Evolutionary conservation across 495 filamentous ascomycete species (phyloP).

Genomic region (Mytilinidion resinicola): DNA sequence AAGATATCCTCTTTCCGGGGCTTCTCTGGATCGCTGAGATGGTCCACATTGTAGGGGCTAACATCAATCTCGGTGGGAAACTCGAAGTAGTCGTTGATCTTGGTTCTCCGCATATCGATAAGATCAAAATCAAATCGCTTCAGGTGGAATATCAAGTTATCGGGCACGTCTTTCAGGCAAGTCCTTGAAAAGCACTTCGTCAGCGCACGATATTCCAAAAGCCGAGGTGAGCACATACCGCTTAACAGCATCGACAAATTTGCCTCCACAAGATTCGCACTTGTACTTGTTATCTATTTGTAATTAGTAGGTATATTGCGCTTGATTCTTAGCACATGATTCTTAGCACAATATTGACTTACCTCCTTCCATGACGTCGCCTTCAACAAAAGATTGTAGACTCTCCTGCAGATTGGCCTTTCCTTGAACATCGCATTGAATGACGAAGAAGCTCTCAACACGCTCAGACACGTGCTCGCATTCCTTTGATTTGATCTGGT

Average conservation of each 20-base stretch:
- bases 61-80: slow-evolving; percentile 86
- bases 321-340: no score
- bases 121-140: slow-evolving; percentile 97
- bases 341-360: slow-evolving; percentile 29
- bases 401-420: slow-evolving; percentile 80
- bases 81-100: slow-evolving; percentile 91
- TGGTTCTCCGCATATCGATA: slow-evolving; percentile 72
- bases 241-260: slow-evolving; percentile 86
- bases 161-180: slow-evolving; percentile 86
- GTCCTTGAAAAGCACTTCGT: slow-evolving; percentile 45
- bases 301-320: slow-evolving; percentile 16
- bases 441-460: slow-evolving; percentile 85
- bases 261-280: slow-evolving; percentile 81
- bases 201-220: neutral
- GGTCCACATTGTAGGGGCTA: slow-evolving; percentile 79
- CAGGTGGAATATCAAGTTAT: slow-evolving; percentile 91
- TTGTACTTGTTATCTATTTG: slow-evolving; percentile 91
- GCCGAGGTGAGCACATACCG: slow-evolving; percentile 37
- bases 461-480: slow-evolving; percentile 89
- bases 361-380: slow-evolving; percentile 94
- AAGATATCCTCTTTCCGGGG: slow-evolving; percentile 63
- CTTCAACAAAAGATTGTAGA: slow-evolving; percentile 86
- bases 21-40: slow-evolving; percentile 61
- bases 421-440: slow-evolving; percentile 95
- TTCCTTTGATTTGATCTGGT: slow-evolving; percentile 92